Percentiles rank a stretch among this genome's conserved stretches.
phyloP scores from a whole-genome alignment of 1,284 basidiomycete genomes.

The Testicularia cyperi region DNA sequence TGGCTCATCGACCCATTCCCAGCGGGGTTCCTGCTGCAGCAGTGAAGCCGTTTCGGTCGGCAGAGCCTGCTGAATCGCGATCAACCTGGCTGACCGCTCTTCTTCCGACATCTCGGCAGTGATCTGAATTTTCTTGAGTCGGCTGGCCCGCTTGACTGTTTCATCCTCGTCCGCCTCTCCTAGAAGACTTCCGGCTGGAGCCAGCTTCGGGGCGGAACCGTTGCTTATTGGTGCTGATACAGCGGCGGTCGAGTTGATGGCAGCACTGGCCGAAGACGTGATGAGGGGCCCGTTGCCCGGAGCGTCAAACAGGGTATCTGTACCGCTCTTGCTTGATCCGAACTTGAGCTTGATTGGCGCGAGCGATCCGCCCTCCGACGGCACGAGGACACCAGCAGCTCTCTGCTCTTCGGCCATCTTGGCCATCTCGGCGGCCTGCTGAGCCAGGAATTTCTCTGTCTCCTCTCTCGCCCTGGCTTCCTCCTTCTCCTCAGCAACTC shows the following conservation, averaged over 20 bases:
- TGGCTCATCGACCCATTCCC: conserved; percentile 43
- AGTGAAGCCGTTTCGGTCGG: conserved; percentile 13
- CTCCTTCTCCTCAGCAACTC: conserved; percentile 27
- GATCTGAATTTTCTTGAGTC: conserved; percentile 42
- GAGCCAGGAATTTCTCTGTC: conserved; percentile 48
- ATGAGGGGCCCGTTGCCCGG: no score
- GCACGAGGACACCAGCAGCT: conserved; percentile 45
- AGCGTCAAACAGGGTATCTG: no score
- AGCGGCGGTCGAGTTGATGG: neutral
- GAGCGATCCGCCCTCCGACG: conserved; percentile 18
- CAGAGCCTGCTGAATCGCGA: conserved; percentile 7
- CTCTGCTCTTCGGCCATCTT: conserved; percentile 43
- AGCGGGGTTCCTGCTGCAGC: conserved; percentile 29
- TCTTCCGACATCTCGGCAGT: conserved; percentile 23
- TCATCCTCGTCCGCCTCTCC: conserved; percentile 49
- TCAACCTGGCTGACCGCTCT: conserved; percentile 7
- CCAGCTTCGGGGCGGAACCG: no score
- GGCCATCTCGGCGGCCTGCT: conserved; percentile 54
- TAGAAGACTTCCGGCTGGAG: no score
- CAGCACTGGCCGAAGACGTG: neutral
- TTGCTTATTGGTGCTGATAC: neutral
- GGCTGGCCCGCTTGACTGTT: conserved; percentile 16
- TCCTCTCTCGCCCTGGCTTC: conserved; percentile 32
- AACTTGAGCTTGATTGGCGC: conserved; percentile 54
- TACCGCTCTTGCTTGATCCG: no score